These are phyloP conservation scores for Silene conica DNA, from an alignment of 148 eudicot genomes.

Conservation along the genomic window DNA sequence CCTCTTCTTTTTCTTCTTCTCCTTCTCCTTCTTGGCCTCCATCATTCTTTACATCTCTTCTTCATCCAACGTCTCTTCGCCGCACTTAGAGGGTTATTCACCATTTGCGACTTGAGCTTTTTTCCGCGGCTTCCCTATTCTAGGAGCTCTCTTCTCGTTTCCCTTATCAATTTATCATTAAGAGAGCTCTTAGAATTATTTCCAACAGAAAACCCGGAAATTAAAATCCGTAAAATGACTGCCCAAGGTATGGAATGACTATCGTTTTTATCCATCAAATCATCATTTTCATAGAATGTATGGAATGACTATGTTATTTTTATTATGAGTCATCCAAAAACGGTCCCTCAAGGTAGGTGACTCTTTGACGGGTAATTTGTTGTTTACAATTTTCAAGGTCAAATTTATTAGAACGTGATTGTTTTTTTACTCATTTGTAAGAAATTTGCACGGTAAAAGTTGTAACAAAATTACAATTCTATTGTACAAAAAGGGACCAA, in stretches of 20 bases:
- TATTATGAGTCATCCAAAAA: too few relatives aligned
- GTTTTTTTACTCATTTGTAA: neutral
- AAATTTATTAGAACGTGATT: neutral
- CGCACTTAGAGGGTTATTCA: neutral
- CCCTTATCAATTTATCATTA: neutral
- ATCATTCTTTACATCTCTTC: slow-evolving; percentile 8
- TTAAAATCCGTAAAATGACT: slow-evolving; percentile 3
- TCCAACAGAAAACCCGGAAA: slow-evolving; percentile 8
- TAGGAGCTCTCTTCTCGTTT: slow-evolving; percentile 14
- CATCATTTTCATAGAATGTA: neutral
- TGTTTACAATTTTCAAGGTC: too few relatives aligned
- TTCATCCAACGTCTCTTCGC: neutral
- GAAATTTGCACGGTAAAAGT: slow-evolving; percentile 1
- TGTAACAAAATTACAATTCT: too few relatives aligned
- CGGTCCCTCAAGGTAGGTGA: too few relatives aligned
- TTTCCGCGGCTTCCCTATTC: neutral
- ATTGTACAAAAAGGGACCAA: too few relatives aligned
- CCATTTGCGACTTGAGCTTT: slow-evolving; percentile 10
- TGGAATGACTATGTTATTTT: neutral
- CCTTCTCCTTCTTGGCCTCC: neutral
- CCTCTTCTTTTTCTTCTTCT: neutral
- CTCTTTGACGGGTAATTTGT: too few relatives aligned
- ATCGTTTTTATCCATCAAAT: neutral
- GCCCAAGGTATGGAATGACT: slow-evolving; percentile 51
- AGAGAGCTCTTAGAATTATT: slow-evolving; percentile 25